A percentile compares a stretch with the other conserved stretches of the same genome.
Conservation (phyloP, 2,329 filamentous ascomycete species). For the Penicillium sp. region DNA sequence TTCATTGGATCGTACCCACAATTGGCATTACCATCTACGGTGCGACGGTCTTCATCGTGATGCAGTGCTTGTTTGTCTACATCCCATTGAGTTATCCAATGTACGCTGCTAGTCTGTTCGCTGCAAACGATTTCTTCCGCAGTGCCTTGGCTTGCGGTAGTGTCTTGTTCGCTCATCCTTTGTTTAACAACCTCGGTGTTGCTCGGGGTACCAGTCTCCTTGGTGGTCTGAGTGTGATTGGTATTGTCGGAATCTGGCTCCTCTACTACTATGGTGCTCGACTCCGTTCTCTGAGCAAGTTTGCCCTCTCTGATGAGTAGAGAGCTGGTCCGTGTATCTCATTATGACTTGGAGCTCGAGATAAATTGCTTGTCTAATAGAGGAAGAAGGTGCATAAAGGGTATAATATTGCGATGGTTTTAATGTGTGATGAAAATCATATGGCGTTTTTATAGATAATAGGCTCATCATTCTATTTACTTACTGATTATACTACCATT, state of each 20-base stretch:
- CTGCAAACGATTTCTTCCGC: slow-evolving; percentile 45
- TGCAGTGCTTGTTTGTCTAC: slow-evolving; percentile 53
- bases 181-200: slow-evolving; percentile 45
- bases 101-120: slow-evolving; percentile 45
- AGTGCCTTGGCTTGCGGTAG: slow-evolving; percentile 34
- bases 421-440: neutral
- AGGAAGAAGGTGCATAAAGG: neutral
- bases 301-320: slow-evolving; percentile 31
- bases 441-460: neutral
- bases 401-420: neutral
- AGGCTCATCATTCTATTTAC: neutral
- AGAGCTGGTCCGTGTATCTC: neutral
- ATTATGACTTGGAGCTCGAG: neutral
- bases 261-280: slow-evolving; percentile 41
- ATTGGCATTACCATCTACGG: slow-evolving; percentile 52
- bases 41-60: slow-evolving; percentile 45
- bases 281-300: slow-evolving; percentile 42
- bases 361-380: neutral
- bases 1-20: slow-evolving; percentile 47
- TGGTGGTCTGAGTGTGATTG: slow-evolving; percentile 46
- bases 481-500: neutral
- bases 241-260: slow-evolving; percentile 42
- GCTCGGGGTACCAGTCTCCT: slow-evolving; percentile 41
- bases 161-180: slow-evolving; percentile 42
- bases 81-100: slow-evolving; percentile 43